A percentile compares a stretch with the other conserved stretches of the same genome.
phyloP scores from a whole-genome alignment of 352 stramenopile genomes.

The Pythium phragmiticola region DNA sequence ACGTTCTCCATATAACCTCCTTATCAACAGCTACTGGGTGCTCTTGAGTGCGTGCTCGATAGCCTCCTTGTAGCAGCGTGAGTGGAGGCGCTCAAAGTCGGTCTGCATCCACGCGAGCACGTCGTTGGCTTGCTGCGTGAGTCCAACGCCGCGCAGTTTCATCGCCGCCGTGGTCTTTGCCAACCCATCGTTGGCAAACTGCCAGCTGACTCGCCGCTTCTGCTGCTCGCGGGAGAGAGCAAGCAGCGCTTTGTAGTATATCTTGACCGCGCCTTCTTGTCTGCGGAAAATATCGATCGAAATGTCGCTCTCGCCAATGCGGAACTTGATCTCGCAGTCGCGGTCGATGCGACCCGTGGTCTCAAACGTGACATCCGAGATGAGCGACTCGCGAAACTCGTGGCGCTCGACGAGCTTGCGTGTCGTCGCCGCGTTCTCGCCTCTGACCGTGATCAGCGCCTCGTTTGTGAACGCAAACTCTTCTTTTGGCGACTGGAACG shows the following conservation, averaged over 20 bases:
- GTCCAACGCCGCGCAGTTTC: conserved; percentile 24
- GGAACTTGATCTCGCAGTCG: conserved; percentile 63
- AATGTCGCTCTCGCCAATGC: conserved; percentile 35
- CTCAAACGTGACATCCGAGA: conserved; percentile 44
- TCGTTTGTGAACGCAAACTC: conserved; percentile 75
- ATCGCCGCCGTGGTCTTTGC: conserved; percentile 33
- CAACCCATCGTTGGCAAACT: conserved; percentile 34
- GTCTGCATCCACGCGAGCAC: conserved; percentile 11
- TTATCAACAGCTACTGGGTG: not conserved
- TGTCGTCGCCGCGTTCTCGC: conserved; percentile 45
- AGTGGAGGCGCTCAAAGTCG: conserved; percentile 21
- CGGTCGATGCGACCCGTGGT: conserved; percentile 45
- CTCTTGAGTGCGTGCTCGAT: conserved; percentile 8
- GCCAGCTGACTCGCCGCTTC: conserved; percentile 33
- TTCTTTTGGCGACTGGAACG: conserved; percentile 50
- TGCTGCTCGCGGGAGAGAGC: conserved; percentile 42
- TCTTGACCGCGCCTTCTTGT: conserved; percentile 30
- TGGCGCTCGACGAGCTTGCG: conserved; percentile 49
- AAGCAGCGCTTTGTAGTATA: conserved; percentile 63
- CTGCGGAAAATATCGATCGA: conserved; percentile 52
- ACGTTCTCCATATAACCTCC: not conserved
- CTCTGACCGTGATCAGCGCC: conserved; percentile 42
- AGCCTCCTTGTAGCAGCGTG: conserved; percentile 15
- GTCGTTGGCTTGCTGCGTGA: conserved; percentile 9
- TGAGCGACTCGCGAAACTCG: conserved; percentile 32